Percentiles rank a stretch among this genome's conserved stretches.
Evolutionary conservation across 73 alveolate genomes (phyloP).

Genomic region (Symbiodinium pilosum): DNA sequence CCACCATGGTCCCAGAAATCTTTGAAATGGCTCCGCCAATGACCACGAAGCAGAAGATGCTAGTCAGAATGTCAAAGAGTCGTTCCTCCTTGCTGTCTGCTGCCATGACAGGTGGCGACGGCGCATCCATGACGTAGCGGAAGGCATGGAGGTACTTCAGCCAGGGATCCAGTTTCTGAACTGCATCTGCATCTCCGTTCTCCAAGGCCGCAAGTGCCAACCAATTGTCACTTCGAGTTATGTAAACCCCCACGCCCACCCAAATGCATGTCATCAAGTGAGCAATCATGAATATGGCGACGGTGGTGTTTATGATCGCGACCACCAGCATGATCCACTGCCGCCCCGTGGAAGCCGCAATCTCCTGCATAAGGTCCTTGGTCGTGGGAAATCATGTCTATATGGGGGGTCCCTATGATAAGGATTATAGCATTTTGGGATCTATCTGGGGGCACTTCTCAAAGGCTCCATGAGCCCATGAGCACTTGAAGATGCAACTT

Average conservation of each 20-base stretch:
- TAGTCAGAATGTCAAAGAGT: slow-evolving; percentile 34
- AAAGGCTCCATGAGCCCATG: too few relatives aligned
- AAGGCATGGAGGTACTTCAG: slow-evolving; percentile 65
- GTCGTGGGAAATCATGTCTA: too few relatives aligned
- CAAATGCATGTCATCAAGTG: slow-evolving; percentile 79
- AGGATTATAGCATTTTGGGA: too few relatives aligned
- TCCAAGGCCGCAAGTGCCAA: neutral
- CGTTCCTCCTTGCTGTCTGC: slow-evolving; percentile 50
- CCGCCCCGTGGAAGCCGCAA: slow-evolving; percentile 80
- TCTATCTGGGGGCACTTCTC: too few relatives aligned
- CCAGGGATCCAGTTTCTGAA: neutral
- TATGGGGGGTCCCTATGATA: too few relatives aligned
- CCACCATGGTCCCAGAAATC: slow-evolving; percentile 80
- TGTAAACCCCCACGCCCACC: slow-evolving; percentile 20
- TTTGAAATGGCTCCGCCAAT: slow-evolving; percentile 47
- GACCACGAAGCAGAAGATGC: slow-evolving; percentile 62
- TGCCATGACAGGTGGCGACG: slow-evolving; percentile 61
- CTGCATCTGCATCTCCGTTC: neutral
- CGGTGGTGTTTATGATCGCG: slow-evolving; percentile 74
- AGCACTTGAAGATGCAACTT: too few relatives aligned
- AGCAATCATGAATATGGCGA: slow-evolving; percentile 54
- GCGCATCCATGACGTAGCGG: slow-evolving; percentile 71
- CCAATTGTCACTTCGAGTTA: neutral
- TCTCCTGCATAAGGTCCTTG: slow-evolving; percentile 89
- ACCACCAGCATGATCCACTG: slow-evolving; percentile 89